These are phyloP conservation scores for Kluyveromyces marxianus DNA, from an alignment of 1,139 yeast species.

Conservation along the genomic window DNA sequence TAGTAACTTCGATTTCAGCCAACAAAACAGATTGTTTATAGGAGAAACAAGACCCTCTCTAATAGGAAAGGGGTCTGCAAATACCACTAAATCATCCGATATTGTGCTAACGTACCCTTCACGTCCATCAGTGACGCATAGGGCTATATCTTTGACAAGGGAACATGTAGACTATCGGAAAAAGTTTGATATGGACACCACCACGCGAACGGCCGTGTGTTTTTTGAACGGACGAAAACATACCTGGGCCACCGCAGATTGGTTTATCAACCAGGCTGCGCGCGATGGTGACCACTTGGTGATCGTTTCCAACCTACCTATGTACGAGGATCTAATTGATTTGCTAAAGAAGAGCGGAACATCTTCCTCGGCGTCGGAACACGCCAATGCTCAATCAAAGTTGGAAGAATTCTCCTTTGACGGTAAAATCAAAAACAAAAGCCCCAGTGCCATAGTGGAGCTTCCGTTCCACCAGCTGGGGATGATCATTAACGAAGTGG, in stretches of 20 bases:
- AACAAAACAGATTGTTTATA: constrained; percentile 19
- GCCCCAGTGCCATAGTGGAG: not conserved
- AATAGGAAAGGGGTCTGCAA: not conserved
- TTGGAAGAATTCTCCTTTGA: constrained; percentile 1
- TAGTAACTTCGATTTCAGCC: constrained; percentile 28
- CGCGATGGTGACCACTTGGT: constrained; percentile 60
- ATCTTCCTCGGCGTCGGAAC: not conserved
- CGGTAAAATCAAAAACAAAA: not conserved
- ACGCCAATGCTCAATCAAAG: not conserved
- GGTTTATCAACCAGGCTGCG: constrained; percentile 46
- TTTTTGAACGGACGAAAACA: constrained; percentile 57
- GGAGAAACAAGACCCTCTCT: constrained; percentile 7
- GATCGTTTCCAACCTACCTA: constrained; percentile 39
- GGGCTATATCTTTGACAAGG: constrained; percentile 43
- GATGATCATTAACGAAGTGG: constrained; percentile 18
- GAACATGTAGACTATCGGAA: constrained; percentile 37
- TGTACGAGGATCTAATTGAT: constrained; percentile 19
- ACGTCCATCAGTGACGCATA: constrained; percentile 42
- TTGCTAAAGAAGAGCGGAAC: not conserved
- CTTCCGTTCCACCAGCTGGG: constrained; percentile 7
- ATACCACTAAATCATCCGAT: constrained; percentile 2
- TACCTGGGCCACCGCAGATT: constrained; percentile 69
- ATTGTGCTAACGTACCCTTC: constrained; percentile 38
- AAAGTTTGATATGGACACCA: constrained; percentile 15
- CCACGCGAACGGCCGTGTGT: constrained; percentile 44